A percentile compares a stretch with the other conserved stretches of the same genome.
Conservation (phyloP, 768 basidiomycete genomes). For the Dacryopinax spathularia region DNA sequence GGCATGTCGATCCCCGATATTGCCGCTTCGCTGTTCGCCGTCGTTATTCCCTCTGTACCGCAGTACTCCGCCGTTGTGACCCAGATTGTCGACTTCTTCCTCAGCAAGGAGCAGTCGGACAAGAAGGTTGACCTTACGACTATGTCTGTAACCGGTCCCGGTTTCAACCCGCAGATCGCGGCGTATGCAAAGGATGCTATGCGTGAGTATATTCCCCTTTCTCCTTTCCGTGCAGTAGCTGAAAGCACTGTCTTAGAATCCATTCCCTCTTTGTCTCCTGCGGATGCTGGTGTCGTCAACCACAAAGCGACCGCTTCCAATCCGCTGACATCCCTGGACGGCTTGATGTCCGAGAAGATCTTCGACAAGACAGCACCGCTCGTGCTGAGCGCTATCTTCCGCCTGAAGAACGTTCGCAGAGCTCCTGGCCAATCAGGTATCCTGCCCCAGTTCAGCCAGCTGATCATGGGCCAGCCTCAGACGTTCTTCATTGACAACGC, state of each 20-base stretch:
- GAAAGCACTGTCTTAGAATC: constrained; percentile 7
- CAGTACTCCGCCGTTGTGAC: constrained; percentile 35
- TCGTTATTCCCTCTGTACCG: neutral
- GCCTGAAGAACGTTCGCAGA: constrained; percentile 42
- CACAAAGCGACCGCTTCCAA: constrained; percentile 22
- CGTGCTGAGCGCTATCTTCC: constrained; percentile 50
- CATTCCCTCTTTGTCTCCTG: constrained; percentile 21
- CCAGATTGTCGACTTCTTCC: constrained; percentile 49
- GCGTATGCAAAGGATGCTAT: neutral
- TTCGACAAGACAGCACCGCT: constrained; percentile 52
- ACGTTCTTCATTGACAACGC: neutral
- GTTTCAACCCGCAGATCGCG: neutral
- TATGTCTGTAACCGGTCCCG: neutral
- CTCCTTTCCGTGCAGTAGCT: neutral
- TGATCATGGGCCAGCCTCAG: neutral
- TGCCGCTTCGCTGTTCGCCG: neutral
- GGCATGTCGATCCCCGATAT: neutral
- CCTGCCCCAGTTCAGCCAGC: constrained; percentile 21
- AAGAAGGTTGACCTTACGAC: constrained; percentile 5
- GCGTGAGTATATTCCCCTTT: neutral
- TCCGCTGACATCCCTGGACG: constrained; percentile 24
- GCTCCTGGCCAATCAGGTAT: constrained; percentile 54
- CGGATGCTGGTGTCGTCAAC: constrained; percentile 20
- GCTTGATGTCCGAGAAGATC: constrained; percentile 50
- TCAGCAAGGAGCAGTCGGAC: constrained; percentile 34